Conservation (phyloP, 2,329 filamentous ascomycete species). For the Davidsoniella eucalypti region DNA sequence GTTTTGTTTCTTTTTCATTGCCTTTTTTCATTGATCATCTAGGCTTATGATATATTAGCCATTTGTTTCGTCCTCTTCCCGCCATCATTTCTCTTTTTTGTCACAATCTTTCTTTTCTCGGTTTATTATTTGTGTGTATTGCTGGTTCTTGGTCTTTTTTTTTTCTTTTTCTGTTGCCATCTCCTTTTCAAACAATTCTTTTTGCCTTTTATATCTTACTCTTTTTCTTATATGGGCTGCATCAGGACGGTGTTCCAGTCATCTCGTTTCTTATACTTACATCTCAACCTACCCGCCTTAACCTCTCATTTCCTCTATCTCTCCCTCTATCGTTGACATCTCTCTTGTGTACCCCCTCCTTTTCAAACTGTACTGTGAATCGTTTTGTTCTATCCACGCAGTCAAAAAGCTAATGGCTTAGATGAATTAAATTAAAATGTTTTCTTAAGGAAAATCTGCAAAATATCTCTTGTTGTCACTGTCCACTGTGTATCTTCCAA, state of each 20-base stretch:
- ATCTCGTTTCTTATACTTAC: slow-evolving; percentile 1
- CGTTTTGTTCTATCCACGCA: too few species aligned
- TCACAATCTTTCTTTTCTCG: not conserved
- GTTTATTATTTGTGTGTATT: not conserved
- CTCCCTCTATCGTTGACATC: not conserved
- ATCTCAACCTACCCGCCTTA: not conserved
- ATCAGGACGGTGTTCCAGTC: slow-evolving; percentile 8
- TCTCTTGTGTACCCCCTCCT: not conserved
- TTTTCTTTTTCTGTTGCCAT: slow-evolving; percentile 1
- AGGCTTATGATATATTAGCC: not conserved
- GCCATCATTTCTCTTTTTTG: slow-evolving; percentile 1
- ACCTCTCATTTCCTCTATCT: not conserved
- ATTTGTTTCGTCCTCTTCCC: not conserved
- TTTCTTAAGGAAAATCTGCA: too few species aligned
- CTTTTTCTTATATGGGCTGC: slow-evolving; percentile 4
- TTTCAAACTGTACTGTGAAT: not conserved
- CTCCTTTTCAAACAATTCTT: not conserved
- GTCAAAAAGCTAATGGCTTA: too few species aligned
- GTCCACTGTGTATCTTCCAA: too few species aligned
- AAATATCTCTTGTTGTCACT: too few species aligned
- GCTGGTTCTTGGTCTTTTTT: not conserved
- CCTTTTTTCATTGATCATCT: slow-evolving; percentile 1
- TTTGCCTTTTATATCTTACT: not conserved
- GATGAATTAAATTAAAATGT: too few species aligned
- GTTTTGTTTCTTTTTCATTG: slow-evolving; percentile 7